Base-by-base conservation (phyloP, 1,284 basidiomycete genomes). In the Sporisorium iseilematis-ciliati region DNA sequence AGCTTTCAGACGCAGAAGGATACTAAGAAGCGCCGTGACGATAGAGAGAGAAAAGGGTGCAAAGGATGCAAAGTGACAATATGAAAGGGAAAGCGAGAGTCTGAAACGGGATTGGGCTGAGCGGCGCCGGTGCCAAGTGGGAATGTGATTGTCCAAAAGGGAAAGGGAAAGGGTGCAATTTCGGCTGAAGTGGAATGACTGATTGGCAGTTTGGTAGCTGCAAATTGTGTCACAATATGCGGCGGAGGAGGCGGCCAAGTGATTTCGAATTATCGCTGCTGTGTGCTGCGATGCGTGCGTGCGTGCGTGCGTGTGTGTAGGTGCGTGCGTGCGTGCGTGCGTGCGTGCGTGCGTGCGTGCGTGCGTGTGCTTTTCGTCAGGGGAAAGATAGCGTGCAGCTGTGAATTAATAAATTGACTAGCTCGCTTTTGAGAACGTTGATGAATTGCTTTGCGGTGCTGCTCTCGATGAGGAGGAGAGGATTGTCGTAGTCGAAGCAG, bases 201-300 rank as follows among this genome's bases (percentile, higher is more conserved):
- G 60, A 60, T 56, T 65, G 53, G 56, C 35, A 35, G 38, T 20
- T 45, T 23, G 51, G 51, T 25, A 25, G 23, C n/a, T 38, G 35
- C n/a, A 11, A 61, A 57, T 57, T 48, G 38, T 26, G 50, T 57
- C 29, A 57, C 43, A 49, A 59, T 51, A 35, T 42, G 53, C 46
- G 25, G 55, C 55, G 21, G n/a, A n/a, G n/a, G n/a, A n/a, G n/a
- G 62, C 43, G 56, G 60, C 56, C 60, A 43, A 65, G 67, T 53
- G 67, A 56, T 64, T 62, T 63, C 50, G 50, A 61, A 62, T 57
- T 58, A 20, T 42, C n/a, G 55, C 23, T 56, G 57, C 57, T 26
- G 26, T 42, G 42, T 20, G 12, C 41, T 56, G 54, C 29, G 29
- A 29, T 29, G 29, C 54, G 54, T 35, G 33, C 33, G 33, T 35